Base-by-base conservation (phyloP, 345 rosid genomes). In the Noccaea bulbosa region DNA sequence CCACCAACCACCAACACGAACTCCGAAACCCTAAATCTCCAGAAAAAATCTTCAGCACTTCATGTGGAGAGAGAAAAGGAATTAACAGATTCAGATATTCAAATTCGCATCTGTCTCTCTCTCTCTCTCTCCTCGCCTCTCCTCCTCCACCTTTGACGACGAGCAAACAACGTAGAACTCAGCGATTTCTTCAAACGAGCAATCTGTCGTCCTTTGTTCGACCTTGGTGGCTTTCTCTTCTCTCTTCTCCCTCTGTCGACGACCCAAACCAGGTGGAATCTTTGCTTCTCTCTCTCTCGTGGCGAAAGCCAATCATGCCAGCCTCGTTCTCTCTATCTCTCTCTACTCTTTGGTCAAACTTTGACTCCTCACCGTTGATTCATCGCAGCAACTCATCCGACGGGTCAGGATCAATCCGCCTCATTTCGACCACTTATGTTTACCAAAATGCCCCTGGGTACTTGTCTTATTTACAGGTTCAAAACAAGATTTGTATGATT, bases 271-370 rank as follows among this genome's bases (percentile, higher is more conserved):
- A 75, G 79, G 71, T 75, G 70, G 74, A 62, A 75, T 69, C 64
- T 75, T 45, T 72, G 53, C 48, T 45, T 33, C 33, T 56, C 69
- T 30, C 62, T 73, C 81, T 77, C 67, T 53, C 44, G 62, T 70
- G 84, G 88, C 81, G 82, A 86, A 84, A 81, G 38, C 68, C 86
- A 82, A 84, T 85, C 88, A 83, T 80, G 83, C 76, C 77, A 75
- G 60, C 81, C 83, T 65, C 76, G 64, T 69, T 71, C 76, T 73
- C 78, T 68, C 43, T 68, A 60, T 69, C 59, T 68, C 70, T 69
- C 59, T 74, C 74, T 44, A 60, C 82, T 48, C 58, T 62, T 65
- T 59, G 77, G 83, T 83, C 89, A 83, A 81, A 79, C 82, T 6
- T 9, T 27, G 44, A 73, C 63, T 76, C 32, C 61, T 3, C 62